Percentiles rank a stretch among this genome's conserved stretches.
phyloP scores from a whole-genome alignment of 208 protist species.

The Strigomonas galati region DNA sequence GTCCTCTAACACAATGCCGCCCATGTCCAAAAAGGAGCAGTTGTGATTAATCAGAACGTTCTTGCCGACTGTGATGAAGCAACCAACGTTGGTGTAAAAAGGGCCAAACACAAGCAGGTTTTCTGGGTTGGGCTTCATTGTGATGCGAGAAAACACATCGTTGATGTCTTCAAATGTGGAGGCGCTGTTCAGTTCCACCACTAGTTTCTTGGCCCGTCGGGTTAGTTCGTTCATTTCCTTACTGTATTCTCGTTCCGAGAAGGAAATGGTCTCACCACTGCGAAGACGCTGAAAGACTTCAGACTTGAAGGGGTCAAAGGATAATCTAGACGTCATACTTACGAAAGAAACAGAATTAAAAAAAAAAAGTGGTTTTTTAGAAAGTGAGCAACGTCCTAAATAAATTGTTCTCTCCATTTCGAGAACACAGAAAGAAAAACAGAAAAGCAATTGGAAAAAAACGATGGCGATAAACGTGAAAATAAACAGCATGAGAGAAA shows the following conservation, averaged over 20 bases:
- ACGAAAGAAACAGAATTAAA: too few relatives aligned
- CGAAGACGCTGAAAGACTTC: constrained; percentile 2
- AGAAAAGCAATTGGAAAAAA: background rate
- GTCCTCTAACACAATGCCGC: constrained; percentile 56
- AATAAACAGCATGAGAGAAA: too few relatives aligned
- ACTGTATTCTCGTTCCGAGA: background rate
- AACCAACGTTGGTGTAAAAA: constrained; percentile 13
- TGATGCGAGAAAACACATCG: background rate
- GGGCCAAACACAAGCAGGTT: background rate
- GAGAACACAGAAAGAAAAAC: too few relatives aligned
- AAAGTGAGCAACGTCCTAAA: constrained; percentile 1
- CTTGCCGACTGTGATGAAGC: constrained; percentile 56
- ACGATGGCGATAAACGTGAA: too few relatives aligned
- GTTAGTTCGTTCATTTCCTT: background rate
- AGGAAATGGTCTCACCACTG: background rate
- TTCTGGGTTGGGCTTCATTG: background rate
- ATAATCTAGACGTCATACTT: too few relatives aligned
- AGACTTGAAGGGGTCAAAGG: too few relatives aligned
- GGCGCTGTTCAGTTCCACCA: background rate
- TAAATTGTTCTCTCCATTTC: too few relatives aligned
- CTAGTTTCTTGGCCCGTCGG: background rate
- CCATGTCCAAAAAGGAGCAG: constrained; percentile 66
- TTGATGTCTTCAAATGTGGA: background rate
- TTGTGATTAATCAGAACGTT: constrained; percentile 62
- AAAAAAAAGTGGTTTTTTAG: too few relatives aligned